Evolutionary conservation across 148 eudicot genomes (phyloP), one percentile per base, ranked within the genome.

Genomic region (Pharnaceum exiguum): DNA sequence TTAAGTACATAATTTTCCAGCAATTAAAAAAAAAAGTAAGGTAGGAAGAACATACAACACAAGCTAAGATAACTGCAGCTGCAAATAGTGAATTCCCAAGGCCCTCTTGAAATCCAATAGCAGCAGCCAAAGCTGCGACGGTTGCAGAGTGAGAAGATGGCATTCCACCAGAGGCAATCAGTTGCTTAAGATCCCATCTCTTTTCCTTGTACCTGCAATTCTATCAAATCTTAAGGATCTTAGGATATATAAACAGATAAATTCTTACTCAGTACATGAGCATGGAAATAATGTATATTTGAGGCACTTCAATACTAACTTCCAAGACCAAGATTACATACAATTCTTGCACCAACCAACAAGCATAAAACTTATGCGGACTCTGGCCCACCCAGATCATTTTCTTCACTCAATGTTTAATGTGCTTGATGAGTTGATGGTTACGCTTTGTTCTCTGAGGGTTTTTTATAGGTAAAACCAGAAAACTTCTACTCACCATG

Each of bases 91-190:
- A 82, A 66, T 84, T 83, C 55, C 91, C 93, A 48, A 82, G 52
- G 31, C 99, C 89, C 46, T 94, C 96, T 1, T 75, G 86, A 39
- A 82, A 75, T 37, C 99, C 99, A 45, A 94, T 67, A 16, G 82
- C 95, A 18, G 73, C 77, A 46, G 96, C 91, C 55, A 94, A 84
- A 74, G 96, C 96, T 44, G 83, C 70, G 47, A 94, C 99, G 13
- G 99, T 89, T 49, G 99, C 89, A 18, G 99, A 83, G 74, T 94
- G 99, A 47, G 99, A 94, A 31, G 99, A 94, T 17, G 99, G 99
- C 99, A 94, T 94, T 19, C 99, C 99, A 57, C 99, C 99, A 30
- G 99, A 94, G 60, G 77, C 95, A 71, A 94, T 51, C 45, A 94
- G 67, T 68, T 83, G 85, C 76, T 82, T 86, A 55, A 83, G 68